phyloP scores from a whole-genome alignment of 805 yeast species.

The Kazachstania africana region DNA sequence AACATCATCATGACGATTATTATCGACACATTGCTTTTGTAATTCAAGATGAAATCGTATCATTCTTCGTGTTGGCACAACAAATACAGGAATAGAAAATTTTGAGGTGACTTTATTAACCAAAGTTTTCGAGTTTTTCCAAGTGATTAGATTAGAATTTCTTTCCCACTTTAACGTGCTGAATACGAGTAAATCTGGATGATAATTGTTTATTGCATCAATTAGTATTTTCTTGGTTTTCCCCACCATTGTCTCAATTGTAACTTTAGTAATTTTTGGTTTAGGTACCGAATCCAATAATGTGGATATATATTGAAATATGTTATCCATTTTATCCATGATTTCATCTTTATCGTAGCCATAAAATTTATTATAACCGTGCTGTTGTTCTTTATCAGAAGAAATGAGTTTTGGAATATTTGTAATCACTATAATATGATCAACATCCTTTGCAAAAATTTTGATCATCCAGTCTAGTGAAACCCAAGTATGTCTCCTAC shows the following conservation, averaged over 20 bases:
- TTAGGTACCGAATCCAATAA: conserved; percentile 10
- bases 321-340: conserved; percentile 9
- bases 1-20: too few species aligned
- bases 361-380: conserved; percentile 4
- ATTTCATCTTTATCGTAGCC: conserved; percentile 15
- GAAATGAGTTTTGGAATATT: conserved; percentile 16
- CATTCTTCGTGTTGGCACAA: conserved; percentile 21
- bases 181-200: conserved; percentile 19
- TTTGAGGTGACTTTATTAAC: conserved; percentile 13
- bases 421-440: conserved; percentile 49
- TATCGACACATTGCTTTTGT: conserved; percentile 3
- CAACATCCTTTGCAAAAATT: conserved; percentile 37
- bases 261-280: conserved; percentile 9
- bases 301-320: conserved; percentile 16
- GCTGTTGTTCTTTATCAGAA: background rate
- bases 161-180: conserved; percentile 19
- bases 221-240: conserved; percentile 13
- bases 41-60: conserved; percentile 17
- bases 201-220: conserved; percentile 23
- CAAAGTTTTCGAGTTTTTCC: conserved; percentile 11
- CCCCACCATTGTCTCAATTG: conserved; percentile 22
- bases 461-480: conserved; percentile 57
- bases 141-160: conserved; percentile 13
- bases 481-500: conserved; percentile 71
- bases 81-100: conserved; percentile 19